Percentiles rank a stretch among this genome's conserved stretches.
These are phyloP conservation scores for Trichoderma guizhouense DNA, from an alignment of 2,329 filamentous ascomycete species.

Conservation along the genomic window DNA sequence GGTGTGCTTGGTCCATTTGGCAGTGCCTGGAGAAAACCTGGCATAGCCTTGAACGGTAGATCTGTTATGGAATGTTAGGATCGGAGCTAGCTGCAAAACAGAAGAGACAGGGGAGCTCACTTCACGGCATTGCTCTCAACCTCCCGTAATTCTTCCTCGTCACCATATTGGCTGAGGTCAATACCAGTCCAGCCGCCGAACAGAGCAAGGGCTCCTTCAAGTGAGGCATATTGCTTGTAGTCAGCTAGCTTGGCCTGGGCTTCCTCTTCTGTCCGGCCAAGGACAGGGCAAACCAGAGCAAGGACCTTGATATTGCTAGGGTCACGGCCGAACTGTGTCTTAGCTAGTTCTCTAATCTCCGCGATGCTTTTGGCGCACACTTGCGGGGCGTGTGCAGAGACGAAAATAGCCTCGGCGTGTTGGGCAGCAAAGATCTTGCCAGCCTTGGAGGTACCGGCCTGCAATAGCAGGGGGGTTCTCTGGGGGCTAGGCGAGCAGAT, in stretches of 20 bases:
- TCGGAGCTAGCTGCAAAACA: not conserved
- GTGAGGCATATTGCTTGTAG: conserved; percentile 56
- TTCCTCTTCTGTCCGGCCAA: conserved; percentile 64
- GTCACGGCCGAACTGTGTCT: conserved; percentile 53
- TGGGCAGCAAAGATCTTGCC: conserved; percentile 66
- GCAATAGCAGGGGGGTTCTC: conserved; percentile 64
- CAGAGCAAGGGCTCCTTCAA: conserved; percentile 63
- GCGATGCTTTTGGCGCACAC: conserved; percentile 60
- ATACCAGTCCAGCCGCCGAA: conserved; percentile 73
- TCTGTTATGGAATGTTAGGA: conserved; percentile 26
- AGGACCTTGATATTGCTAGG: conserved; percentile 63
- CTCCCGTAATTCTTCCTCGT: conserved; percentile 61
- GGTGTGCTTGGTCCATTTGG: conserved; percentile 70
- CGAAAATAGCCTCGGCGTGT: conserved; percentile 69
- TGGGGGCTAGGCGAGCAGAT: conserved; percentile 65
- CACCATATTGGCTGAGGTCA: conserved; percentile 54
- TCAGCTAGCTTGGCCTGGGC: conserved; percentile 62
- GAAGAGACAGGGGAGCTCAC: conserved; percentile 21
- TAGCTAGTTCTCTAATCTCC: conserved; percentile 58
- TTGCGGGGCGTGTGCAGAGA: conserved; percentile 61
- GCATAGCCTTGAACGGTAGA: conserved; percentile 55
- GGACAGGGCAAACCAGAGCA: conserved; percentile 61
- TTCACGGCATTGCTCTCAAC: conserved; percentile 61
- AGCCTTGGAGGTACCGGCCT: conserved; percentile 65
- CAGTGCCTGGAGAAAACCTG: conserved; percentile 54